Conservation (phyloP, 495 filamentous ascomycete genomes). For the Penicillium maclennaniae region DNA sequence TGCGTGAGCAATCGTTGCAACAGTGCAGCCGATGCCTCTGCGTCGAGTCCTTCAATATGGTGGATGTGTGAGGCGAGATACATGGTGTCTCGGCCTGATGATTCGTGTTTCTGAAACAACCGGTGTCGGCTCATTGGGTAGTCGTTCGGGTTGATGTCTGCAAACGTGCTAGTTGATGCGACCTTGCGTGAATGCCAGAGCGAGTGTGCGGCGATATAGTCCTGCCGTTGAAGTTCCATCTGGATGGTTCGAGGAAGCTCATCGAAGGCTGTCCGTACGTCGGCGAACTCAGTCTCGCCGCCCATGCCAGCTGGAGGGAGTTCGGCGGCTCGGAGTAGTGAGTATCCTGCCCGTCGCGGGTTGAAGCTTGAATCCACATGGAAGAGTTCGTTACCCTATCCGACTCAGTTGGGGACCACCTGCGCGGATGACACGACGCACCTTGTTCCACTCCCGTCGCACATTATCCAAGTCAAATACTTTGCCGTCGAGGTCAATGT, state of each 20-base stretch:
- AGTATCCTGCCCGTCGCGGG: slow-evolving; percentile 54
- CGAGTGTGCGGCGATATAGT: slow-evolving; percentile 54
- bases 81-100: slow-evolving; percentile 49
- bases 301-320: slow-evolving; percentile 50
- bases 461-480: slow-evolving; percentile 14
- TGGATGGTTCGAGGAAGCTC: slow-evolving; percentile 41
- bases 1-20: slow-evolving; percentile 44
- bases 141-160: slow-evolving; percentile 39
- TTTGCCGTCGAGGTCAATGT: slow-evolving; percentile 37
- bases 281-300: slow-evolving; percentile 57
- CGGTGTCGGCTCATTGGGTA: slow-evolving; percentile 47
- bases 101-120: slow-evolving; percentile 51
- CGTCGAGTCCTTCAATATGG: slow-evolving; percentile 49
- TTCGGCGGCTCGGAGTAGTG: slow-evolving; percentile 47
- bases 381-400: slow-evolving; percentile 53
- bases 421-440: not conserved
- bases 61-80: slow-evolving; percentile 54
- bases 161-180: slow-evolving; percentile 49
- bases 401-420: not conserved
- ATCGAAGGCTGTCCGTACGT: slow-evolving; percentile 52
- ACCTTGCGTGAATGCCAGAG: slow-evolving; percentile 52
- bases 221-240: slow-evolving; percentile 32
- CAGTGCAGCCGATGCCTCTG: slow-evolving; percentile 33
- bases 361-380: slow-evolving; percentile 60
- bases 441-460: slow-evolving; percentile 37